These are phyloP conservation scores for Tilletia caries DNA, from an alignment of 1,284 basidiomycete genomes.

Conservation along the genomic window DNA sequence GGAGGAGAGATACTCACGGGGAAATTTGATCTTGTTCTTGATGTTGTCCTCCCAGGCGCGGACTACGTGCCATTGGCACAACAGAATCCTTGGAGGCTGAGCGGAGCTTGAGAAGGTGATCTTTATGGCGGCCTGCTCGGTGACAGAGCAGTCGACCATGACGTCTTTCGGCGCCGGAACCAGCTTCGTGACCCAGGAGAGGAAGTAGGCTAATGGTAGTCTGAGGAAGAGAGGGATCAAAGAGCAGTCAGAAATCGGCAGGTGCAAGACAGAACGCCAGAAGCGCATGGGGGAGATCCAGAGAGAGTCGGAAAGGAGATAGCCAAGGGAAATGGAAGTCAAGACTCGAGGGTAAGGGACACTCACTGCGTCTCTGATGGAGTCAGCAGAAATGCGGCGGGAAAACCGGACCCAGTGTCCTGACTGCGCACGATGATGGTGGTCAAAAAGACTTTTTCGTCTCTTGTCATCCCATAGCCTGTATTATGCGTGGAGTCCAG, in stretches of 20 bases:
- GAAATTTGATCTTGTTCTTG: not conserved
- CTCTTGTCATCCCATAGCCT: not conserved
- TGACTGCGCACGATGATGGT: not conserved
- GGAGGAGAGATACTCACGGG: not conserved
- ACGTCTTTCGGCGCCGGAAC: not conserved
- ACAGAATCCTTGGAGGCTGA: not conserved
- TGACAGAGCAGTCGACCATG: not conserved
- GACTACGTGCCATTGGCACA: not conserved
- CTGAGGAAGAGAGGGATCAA: not conserved
- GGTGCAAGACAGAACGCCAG: no score
- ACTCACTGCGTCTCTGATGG: not conserved
- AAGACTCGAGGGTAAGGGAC: no score
- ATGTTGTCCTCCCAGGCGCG: not conserved
- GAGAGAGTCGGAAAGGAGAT: not conserved
- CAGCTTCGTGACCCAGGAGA: not conserved
- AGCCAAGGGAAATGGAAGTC: not conserved
- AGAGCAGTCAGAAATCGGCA: no score
- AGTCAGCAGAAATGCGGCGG: not conserved
- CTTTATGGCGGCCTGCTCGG: not conserved
- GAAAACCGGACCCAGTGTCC: not conserved
- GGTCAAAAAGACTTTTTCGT: not conserved
- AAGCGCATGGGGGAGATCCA: not conserved
- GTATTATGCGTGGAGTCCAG: slow-evolving; percentile 2
- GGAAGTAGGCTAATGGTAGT: not conserved
- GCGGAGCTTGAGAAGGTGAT: not conserved